Evolutionary conservation across 371 early-diverging fungal genomes (phyloP).

Genomic region (Mortierella sp.): DNA sequence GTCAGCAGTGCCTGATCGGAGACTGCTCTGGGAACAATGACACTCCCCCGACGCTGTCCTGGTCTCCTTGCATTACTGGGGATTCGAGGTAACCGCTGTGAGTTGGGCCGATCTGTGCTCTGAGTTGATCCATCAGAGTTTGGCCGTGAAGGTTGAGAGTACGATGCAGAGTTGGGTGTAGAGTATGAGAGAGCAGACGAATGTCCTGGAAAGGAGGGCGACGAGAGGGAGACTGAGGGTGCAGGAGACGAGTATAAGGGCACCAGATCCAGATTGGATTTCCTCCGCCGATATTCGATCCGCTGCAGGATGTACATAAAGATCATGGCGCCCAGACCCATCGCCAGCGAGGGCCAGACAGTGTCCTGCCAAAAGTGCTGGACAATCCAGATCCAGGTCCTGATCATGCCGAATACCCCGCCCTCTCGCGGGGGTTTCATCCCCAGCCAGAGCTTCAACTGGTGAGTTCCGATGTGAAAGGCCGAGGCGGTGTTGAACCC

Average conservation of each 20-base stretch:
- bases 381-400: conserved; percentile 48
- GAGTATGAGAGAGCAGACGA: background rate
- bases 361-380: conserved; percentile 37
- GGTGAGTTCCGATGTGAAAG: conserved; percentile 61
- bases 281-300: conserved; percentile 23
- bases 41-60: conserved; percentile 4
- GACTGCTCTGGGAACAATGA: conserved; percentile 31
- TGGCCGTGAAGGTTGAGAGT: conserved; percentile 27
- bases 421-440: conserved; percentile 34
- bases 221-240: conserved; percentile 1
- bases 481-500: conserved; percentile 64
- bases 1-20: conserved; percentile 38
- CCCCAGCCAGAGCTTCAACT: conserved; percentile 61
- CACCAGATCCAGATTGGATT: conserved; percentile 1
- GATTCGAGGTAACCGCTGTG: background rate
- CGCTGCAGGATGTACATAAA: conserved; percentile 49
- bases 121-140: background rate
- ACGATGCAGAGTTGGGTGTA: conserved; percentile 1
- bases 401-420: conserved; percentile 55
- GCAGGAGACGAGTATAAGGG: conserved; percentile 12
- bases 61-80: background rate
- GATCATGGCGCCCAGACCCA: conserved; percentile 47
- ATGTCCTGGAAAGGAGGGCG: background rate
- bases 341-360: conserved; percentile 36
- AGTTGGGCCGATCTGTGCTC: background rate